Percentiles rank a stretch among this genome's conserved stretches.
phyloP scores from a whole-genome alignment of 2,329 filamentous ascomycete genomes.

The Penicillium sp. region DNA sequence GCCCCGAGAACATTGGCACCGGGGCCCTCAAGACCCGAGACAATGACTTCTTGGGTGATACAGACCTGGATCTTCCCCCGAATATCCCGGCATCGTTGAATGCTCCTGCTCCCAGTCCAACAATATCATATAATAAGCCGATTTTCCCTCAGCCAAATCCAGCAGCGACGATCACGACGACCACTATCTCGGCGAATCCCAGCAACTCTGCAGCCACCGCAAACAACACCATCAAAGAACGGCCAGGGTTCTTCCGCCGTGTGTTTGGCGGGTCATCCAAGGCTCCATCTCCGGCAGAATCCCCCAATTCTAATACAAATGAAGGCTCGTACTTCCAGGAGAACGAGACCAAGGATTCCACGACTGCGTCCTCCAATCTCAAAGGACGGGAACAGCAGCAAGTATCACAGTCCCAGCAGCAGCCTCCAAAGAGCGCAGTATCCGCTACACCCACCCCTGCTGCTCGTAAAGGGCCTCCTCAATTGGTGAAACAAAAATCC shows the following conservation, averaged over 20 bases:
- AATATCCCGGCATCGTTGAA: constrained; percentile 49
- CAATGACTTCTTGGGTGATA: constrained; percentile 31
- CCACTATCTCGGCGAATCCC: constrained; percentile 11
- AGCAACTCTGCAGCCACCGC: neutral
- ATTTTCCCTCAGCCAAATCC: constrained; percentile 43
- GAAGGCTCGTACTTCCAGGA: constrained; percentile 28
- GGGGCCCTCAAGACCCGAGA: constrained; percentile 34
- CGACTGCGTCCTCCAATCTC: constrained; percentile 17
- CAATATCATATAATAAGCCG: constrained; percentile 54
- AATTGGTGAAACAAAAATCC: constrained; percentile 84
- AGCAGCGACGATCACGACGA: constrained; percentile 33
- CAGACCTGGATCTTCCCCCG: constrained; percentile 39
- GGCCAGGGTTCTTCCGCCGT: constrained; percentile 86
- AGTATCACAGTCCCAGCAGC: constrained; percentile 1
- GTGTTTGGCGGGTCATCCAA: constrained; percentile 77
- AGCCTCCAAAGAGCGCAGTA: constrained; percentile 23
- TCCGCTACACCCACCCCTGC: constrained; percentile 18
- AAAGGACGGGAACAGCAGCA: constrained; percentile 31
- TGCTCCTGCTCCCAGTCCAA: constrained; percentile 55
- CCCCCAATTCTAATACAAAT: constrained; percentile 12
- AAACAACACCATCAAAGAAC: constrained; percentile 58
- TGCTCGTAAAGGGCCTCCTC: constrained; percentile 38
- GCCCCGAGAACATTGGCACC: constrained; percentile 44
- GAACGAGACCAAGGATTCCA: constrained; percentile 27
- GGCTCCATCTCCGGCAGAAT: constrained; percentile 41